phyloP scores from a whole-genome alignment of 768 basidiomycete species.

The Trametes villosa region DNA sequence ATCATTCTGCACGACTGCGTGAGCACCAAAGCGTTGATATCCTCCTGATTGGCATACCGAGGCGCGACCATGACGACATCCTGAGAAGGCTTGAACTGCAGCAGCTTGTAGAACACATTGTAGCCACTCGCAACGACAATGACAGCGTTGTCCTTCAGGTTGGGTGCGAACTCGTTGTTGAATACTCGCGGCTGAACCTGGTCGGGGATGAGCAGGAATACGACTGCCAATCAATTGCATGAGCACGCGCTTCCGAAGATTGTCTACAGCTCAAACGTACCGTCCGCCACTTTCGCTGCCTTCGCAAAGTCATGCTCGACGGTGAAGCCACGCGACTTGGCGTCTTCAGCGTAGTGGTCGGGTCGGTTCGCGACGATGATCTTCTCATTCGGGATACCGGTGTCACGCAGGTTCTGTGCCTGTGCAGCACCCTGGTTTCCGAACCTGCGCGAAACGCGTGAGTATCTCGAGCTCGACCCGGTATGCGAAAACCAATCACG shows the following conservation, averaged over 20 bases:
- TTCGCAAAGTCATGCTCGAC: conserved; percentile 61
- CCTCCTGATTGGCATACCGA: conserved; percentile 40
- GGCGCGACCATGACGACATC: conserved; percentile 72
- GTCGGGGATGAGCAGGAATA: conserved; percentile 67
- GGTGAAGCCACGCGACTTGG: conserved; percentile 57
- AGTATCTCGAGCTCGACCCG: not conserved
- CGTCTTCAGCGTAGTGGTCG: conserved; percentile 61
- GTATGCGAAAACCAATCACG: conserved; percentile 4
- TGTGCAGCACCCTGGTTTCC: conserved; percentile 71
- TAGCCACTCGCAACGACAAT: conserved; percentile 69
- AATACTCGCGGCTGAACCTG: conserved; percentile 68
- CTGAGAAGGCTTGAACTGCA: conserved; percentile 55
- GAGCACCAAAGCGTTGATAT: not conserved
- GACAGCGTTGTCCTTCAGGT: conserved; percentile 50
- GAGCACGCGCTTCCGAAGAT: not conserved
- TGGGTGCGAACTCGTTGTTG: conserved; percentile 55
- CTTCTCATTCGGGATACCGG: conserved; percentile 62
- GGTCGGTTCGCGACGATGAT: conserved; percentile 62
- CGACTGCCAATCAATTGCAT: conserved; percentile 39
- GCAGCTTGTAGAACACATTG: conserved; percentile 64
- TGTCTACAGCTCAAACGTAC: conserved; percentile 37
- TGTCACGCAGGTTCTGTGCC: conserved; percentile 67
- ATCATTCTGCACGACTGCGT: conserved; percentile 52
- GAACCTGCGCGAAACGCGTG: conserved; percentile 43
- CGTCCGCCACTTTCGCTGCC: conserved; percentile 59